A percentile compares a stretch with the other conserved stretches of the same genome.
Evolutionary conservation across 1,284 basidiomycete species (phyloP).

Genomic region (Boletus semigastroideus): DNA sequence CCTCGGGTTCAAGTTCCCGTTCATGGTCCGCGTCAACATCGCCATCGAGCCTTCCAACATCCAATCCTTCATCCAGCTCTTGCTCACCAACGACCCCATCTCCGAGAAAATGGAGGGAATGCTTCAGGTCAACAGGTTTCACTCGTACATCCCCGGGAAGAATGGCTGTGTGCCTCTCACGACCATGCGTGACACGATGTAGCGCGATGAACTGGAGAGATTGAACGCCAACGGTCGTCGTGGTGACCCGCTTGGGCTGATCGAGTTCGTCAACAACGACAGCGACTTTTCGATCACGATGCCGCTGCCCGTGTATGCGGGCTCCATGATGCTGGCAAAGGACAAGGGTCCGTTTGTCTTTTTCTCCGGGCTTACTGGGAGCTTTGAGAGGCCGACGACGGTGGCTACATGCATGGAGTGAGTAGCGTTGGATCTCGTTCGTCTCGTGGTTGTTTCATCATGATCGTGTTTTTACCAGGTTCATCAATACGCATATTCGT

Average conservation of each 20-base stretch:
- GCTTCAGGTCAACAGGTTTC: conserved; percentile 26
- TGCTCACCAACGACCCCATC: conserved; percentile 8
- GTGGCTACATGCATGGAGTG: conserved; percentile 18
- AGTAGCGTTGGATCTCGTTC: not conserved
- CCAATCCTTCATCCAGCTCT: conserved; percentile 13
- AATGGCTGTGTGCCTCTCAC: conserved; percentile 15
- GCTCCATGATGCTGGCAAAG: conserved; percentile 3
- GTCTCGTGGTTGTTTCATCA: not conserved
- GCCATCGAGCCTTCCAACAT: conserved; percentile 26
- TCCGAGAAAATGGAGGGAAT: conserved; percentile 20
- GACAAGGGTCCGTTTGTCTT: conserved; percentile 9
- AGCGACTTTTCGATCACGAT: conserved; percentile 16
- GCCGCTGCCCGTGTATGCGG: conserved; percentile 1
- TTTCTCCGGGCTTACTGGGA: conserved; percentile 6
- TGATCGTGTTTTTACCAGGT: conserved; percentile 5
- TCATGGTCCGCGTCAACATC: conserved; percentile 24
- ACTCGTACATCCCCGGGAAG: conserved; percentile 15
- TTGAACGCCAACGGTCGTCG: not conserved
- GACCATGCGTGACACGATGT: conserved; percentile 7
- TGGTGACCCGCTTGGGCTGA: conserved; percentile 12
- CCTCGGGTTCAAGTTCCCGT: conserved; percentile 20
- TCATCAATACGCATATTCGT: conserved; percentile 25
- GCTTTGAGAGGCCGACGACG: conserved; percentile 8
- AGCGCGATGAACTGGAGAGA: conserved; percentile 8
- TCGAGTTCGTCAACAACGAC: conserved; percentile 24